Percentiles rank a stretch among this genome's conserved stretches.
Conservation (phyloP, 331 rosid species). For the Pyrus hybrid region DNA sequence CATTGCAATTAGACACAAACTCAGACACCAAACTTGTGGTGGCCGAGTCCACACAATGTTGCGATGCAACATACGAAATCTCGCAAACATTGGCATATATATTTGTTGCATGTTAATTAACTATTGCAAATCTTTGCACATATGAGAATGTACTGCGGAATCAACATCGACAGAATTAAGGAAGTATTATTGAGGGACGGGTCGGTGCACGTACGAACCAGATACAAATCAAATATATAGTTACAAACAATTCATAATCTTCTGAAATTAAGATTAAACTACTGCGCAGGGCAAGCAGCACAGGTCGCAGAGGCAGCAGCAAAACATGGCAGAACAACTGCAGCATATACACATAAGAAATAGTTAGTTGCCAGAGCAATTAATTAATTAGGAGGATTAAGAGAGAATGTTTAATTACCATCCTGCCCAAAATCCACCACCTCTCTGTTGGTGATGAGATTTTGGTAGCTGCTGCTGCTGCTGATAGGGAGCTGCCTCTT, state of each 20-base stretch:
- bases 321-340: constrained; percentile 14
- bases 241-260: too few relatives aligned
- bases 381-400: neutral
- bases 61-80: too few relatives aligned
- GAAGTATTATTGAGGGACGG: neutral
- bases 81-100: too few relatives aligned
- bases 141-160: neutral
- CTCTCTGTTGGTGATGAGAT: neutral
- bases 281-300: constrained; percentile 16
- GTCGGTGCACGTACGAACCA: neutral
- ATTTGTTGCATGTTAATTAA: neutral
- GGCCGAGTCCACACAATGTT: too few relatives aligned
- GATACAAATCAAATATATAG: neutral
- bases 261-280: neutral
- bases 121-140: neutral
- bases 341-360: neutral
- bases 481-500: neutral
- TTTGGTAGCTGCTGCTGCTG: neutral
- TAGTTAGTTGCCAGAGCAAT: neutral
- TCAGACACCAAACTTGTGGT: too few relatives aligned
- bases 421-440: constrained; percentile 10
- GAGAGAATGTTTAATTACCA: neutral
- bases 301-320: constrained; percentile 16
- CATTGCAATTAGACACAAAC: too few relatives aligned
- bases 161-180: neutral